These are phyloP conservation scores for Miscanthus lutarioriparius DNA, from an alignment of 176 grass and related monocot species.

Conservation along the genomic window DNA sequence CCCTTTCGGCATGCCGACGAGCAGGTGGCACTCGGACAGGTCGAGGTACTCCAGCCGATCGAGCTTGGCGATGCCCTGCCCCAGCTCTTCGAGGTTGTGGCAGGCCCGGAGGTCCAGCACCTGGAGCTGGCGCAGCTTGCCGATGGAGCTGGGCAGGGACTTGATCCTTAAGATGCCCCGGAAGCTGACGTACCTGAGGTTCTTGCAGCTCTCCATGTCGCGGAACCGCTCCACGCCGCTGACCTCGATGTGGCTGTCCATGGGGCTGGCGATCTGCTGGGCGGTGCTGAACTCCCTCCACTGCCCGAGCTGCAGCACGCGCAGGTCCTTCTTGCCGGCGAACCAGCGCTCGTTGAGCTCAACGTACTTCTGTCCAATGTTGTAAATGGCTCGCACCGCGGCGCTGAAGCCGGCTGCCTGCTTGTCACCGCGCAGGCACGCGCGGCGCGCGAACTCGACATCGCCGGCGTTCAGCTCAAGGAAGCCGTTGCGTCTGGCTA, in stretches of 20 bases:
- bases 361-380: conserved; percentile 40
- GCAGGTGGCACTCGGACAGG: conserved; percentile 54
- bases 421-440: background rate
- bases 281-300: conserved; percentile 18
- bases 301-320: conserved; percentile 43
- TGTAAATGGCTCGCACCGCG: conserved; percentile 20
- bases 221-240: conserved; percentile 25
- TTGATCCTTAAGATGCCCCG: conserved; percentile 38
- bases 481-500: conserved; percentile 32
- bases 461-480: conserved; percentile 28
- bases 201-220: conserved; percentile 29
- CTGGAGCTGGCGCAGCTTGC: conserved; percentile 36
- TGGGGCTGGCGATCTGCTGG: conserved; percentile 30
- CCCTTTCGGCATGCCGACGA: conserved; percentile 47
- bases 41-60: conserved; percentile 45
- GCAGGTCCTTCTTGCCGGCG: conserved; percentile 33
- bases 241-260: conserved; percentile 33
- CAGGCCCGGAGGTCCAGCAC: conserved; percentile 59
- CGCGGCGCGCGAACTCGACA: conserved; percentile 3
- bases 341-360: conserved; percentile 33
- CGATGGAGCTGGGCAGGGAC: conserved; percentile 44
- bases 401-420: background rate
- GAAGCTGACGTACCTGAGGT: conserved; percentile 52
- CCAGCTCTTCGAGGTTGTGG: conserved; percentile 60
- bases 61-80: conserved; percentile 17